Percentiles rank a stretch among this genome's conserved stretches.
Evolutionary conservation across 208 protist species (phyloP).

Genomic region (Acanthamoeba rhysodes): DNA sequence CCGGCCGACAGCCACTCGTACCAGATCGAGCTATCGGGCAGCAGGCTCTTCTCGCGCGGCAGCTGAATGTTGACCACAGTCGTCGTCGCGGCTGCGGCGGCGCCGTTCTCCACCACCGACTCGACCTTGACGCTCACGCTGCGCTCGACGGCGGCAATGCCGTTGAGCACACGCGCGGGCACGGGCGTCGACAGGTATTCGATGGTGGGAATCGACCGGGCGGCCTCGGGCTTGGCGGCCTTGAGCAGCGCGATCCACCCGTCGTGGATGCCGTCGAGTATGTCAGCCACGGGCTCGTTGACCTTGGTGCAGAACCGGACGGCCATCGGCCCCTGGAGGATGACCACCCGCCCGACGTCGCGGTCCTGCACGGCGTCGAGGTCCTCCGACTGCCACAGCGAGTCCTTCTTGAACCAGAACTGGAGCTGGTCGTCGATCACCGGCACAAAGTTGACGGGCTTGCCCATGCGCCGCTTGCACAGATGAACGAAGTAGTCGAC

Average conservation of each 20-base stretch:
- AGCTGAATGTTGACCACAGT: conserved; percentile 54
- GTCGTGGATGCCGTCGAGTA: conserved; percentile 85
- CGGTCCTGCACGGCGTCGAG: conserved; percentile 85
- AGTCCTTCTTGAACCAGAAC: conserved; percentile 92
- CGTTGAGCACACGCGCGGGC: neutral
- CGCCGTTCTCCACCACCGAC: too few species aligned
- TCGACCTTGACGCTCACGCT: conserved; percentile 27
- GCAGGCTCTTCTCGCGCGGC: conserved; percentile 61
- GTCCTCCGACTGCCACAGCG: conserved; percentile 89
- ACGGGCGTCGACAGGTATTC: conserved; percentile 64
- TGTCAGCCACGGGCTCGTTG: conserved; percentile 89
- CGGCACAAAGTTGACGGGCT: conserved; percentile 91
- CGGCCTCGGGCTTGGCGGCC: neutral
- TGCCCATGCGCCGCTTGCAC: conserved; percentile 85
- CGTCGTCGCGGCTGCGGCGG: neutral
- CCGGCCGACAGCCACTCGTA: conserved; percentile 73
- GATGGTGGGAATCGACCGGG: neutral
- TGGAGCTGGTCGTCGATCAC: conserved; percentile 88
- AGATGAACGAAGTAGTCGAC: conserved; percentile 89
- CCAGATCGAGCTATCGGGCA: conserved; percentile 66
- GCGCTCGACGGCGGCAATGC: conserved; percentile 38
- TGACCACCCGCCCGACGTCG: conserved; percentile 88
- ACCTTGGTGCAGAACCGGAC: conserved; percentile 82
- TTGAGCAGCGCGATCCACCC: conserved; percentile 43
- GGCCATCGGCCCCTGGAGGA: conserved; percentile 91